Conservation (phyloP, 139 green algal species). For the Coccomyxa sp. region DNA sequence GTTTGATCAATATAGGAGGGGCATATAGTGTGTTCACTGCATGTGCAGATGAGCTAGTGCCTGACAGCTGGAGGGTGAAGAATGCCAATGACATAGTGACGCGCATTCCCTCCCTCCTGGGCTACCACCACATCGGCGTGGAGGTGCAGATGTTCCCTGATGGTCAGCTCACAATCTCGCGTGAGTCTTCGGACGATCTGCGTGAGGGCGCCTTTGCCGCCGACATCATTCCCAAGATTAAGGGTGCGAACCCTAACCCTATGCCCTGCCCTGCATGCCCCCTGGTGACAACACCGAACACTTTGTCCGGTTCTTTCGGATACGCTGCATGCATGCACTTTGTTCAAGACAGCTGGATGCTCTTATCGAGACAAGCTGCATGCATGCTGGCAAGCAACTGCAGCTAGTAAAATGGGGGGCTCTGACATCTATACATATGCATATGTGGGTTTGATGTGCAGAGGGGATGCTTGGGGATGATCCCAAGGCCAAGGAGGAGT, state of each 20-base stretch:
- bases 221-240: slow-evolving; percentile 11
- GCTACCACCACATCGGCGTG: slow-evolving; percentile 13
- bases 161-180: neutral
- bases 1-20: no score
- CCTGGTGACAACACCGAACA: no score
- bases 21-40: neutral
- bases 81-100: slow-evolving; percentile 16
- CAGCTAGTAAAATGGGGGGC: no score
- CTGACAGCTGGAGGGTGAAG: slow-evolving; percentile 10
- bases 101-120: slow-evolving; percentile 7
- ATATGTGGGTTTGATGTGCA: neutral
- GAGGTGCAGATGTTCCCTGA: slow-evolving; percentile 10
- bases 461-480: slow-evolving; percentile 8
- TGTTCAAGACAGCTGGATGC: no score
- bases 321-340: no score
- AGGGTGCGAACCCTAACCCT: slow-evolving; percentile 1
- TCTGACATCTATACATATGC: no score
- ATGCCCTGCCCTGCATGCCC: no score
- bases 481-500: slow-evolving; percentile 8
- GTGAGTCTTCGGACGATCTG: neutral
- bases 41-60: slow-evolving; percentile 12
- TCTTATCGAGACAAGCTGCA: no score
- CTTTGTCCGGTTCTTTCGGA: no score
- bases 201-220: slow-evolving; percentile 5
- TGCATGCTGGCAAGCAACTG: no score